Evolutionary conservation across 352 stramenopile genomes (phyloP).

Genomic region (Phytophthora foliorum): DNA sequence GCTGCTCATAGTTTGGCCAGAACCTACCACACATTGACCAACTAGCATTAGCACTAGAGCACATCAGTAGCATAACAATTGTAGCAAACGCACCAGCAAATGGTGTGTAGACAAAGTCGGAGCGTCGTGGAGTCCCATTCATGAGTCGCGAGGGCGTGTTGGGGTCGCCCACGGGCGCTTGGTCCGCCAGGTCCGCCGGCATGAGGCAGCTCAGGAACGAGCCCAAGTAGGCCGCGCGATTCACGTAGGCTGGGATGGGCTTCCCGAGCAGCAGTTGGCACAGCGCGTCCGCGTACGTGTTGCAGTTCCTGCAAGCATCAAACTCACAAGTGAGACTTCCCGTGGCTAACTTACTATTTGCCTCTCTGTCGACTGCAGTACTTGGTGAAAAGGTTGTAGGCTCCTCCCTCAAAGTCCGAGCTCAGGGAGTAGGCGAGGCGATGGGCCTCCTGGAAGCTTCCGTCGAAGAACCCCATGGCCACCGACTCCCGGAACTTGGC

Average conservation of each 20-base stretch:
- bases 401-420: slow-evolving; percentile 84
- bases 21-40: slow-evolving; percentile 33
- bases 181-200: slow-evolving; percentile 55
- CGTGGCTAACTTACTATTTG: neutral
- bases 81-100: slow-evolving; percentile 62
- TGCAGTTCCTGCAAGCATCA: slow-evolving; percentile 88
- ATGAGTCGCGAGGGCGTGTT: slow-evolving; percentile 26
- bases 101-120: slow-evolving; percentile 58
- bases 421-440: slow-evolving; percentile 88
- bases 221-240: slow-evolving; percentile 94
- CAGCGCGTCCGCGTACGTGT: slow-evolving; percentile 93
- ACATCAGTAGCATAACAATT: neutral
- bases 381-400: slow-evolving; percentile 94
- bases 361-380: slow-evolving; percentile 33
- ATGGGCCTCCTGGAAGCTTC: slow-evolving; percentile 81
- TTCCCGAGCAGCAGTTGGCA: slow-evolving; percentile 85
- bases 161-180: slow-evolving; percentile 71
- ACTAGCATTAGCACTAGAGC: neutral
- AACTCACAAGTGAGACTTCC: neutral
- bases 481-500: slow-evolving; percentile 92
- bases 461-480: slow-evolving; percentile 91
- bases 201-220: slow-evolving; percentile 90
- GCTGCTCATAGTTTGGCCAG: slow-evolving; percentile 49
- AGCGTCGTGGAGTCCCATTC: slow-evolving; percentile 33
- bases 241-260: slow-evolving; percentile 92